Evolutionary conservation across 1,284 basidiomycete genomes (phyloP).

Genomic region (Apiotrichum brassicae): DNA sequence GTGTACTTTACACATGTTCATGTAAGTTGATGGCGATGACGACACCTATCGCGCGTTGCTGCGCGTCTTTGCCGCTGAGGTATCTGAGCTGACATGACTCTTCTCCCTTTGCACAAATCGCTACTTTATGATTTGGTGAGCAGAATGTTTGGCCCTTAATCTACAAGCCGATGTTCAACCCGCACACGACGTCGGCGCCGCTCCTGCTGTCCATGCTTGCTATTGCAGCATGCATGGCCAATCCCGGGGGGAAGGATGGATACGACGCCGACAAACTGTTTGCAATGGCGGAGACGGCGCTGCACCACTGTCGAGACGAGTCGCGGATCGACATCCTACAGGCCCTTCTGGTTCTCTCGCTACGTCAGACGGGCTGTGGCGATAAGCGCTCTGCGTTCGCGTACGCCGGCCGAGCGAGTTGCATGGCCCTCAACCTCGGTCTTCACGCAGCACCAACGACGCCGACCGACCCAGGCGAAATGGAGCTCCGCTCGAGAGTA

Average conservation of each 20-base stretch:
- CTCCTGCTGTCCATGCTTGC: conserved; percentile 39
- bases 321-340: conserved; percentile 40
- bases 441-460: conserved; percentile 35
- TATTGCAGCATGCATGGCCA: conserved; percentile 35
- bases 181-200: conserved; percentile 25
- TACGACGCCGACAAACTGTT: conserved; percentile 60
- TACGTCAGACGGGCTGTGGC: conserved; percentile 48
- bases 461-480: conserved; percentile 32
- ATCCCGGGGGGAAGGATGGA: conserved; percentile 54
- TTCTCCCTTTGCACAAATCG: background rate
- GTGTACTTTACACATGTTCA: conserved; percentile 41
- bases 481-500: conserved; percentile 39
- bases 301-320: conserved; percentile 27
- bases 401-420: conserved; percentile 44
- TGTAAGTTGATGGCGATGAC: conserved; percentile 17
- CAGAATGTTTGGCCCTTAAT: conserved; percentile 46
- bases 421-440: conserved; percentile 48
- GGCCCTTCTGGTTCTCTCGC: conserved; percentile 44
- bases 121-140: background rate
- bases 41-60: no score
- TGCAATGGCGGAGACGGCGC: conserved; percentile 30
- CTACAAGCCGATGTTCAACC: conserved; percentile 42
- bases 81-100: conserved; percentile 7
- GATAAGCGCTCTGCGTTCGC: conserved; percentile 46
- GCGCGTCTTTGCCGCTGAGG: no score